Evolutionary conservation across 495 filamentous ascomycete species (phyloP).

Genomic region (Talaromyces ruber): DNA sequence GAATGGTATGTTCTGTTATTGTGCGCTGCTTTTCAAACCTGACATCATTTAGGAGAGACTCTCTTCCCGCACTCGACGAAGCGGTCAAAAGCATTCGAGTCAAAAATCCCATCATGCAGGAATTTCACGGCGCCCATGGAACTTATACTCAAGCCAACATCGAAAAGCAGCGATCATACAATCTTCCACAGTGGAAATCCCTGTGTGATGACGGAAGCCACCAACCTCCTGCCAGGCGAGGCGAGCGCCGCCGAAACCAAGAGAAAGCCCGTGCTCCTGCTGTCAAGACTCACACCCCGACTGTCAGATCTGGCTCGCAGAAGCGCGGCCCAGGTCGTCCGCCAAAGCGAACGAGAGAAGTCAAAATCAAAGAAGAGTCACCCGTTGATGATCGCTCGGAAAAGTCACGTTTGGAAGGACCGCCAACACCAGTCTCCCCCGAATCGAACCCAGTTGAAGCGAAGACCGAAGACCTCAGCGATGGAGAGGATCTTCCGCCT

Average conservation of each 20-base stretch:
- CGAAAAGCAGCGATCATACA: constrained; percentile 90
- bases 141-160: constrained; percentile 95
- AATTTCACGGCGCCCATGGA: constrained; percentile 89
- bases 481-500: constrained; percentile 39
- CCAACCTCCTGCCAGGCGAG: constrained; percentile 89
- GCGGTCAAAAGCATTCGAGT: constrained; percentile 84
- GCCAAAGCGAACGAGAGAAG: constrained; percentile 30
- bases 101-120: constrained; percentile 95
- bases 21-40: not conserved
- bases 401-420: constrained; percentile 32
- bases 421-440: constrained; percentile 46
- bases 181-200: constrained; percentile 88
- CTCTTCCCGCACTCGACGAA: constrained; percentile 70
- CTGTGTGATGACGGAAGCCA: constrained; percentile 89
- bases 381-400: constrained; percentile 28
- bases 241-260: constrained; percentile 74
- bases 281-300: constrained; percentile 18
- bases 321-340: constrained; percentile 37
- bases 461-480: constrained; percentile 40
- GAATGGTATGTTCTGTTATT: constrained; percentile 63
- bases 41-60: constrained; percentile 47
- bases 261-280: constrained; percentile 43
- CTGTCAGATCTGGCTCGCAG: constrained; percentile 24
- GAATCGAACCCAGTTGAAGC: constrained; percentile 37
- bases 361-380: constrained; percentile 39